These are phyloP conservation scores for Taphrina populina DNA, from an alignment of 1,139 yeast species.

Conservation along the genomic window DNA sequence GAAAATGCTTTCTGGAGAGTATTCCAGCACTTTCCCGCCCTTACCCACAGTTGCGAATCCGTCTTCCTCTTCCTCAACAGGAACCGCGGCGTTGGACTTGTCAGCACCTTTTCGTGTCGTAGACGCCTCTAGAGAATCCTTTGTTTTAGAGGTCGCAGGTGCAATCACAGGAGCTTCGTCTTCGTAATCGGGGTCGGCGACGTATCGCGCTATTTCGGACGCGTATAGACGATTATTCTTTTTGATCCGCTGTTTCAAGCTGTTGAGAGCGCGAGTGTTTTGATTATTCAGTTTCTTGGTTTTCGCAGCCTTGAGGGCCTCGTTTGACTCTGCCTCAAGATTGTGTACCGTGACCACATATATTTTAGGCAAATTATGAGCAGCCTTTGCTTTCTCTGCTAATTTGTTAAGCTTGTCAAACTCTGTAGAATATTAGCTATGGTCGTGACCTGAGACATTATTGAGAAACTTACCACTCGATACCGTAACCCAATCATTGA, in stretches of 20 bases:
- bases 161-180: slow-evolving; percentile 40
- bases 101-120: slow-evolving; percentile 5
- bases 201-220: slow-evolving; percentile 58
- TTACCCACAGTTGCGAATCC: slow-evolving; percentile 50
- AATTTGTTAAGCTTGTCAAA: slow-evolving; percentile 74
- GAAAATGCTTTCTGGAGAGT: slow-evolving; percentile 57
- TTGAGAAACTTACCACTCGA: slow-evolving; percentile 44
- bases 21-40: slow-evolving; percentile 47
- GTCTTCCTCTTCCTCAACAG: slow-evolving; percentile 41
- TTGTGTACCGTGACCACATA: slow-evolving; percentile 68
- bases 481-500: slow-evolving; percentile 77
- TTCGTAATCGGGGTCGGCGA: slow-evolving; percentile 61
- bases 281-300: slow-evolving; percentile 75
- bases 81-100: slow-evolving; percentile 12
- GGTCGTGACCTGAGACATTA: not conserved
- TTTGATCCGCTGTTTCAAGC: slow-evolving; percentile 83
- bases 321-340: slow-evolving; percentile 68
- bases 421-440: slow-evolving; percentile 50
- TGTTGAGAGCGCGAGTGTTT: slow-evolving; percentile 83
- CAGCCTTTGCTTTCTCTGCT: slow-evolving; percentile 69
- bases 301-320: slow-evolving; percentile 59
- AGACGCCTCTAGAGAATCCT: slow-evolving; percentile 13
- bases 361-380: slow-evolving; percentile 64
- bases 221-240: slow-evolving; percentile 72
- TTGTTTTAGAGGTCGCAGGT: slow-evolving; percentile 37